Evolutionary conservation across 176 grass and related monocot species (phyloP), one percentile per base, ranked within the genome.

Genomic region (Oryza coarctata): DNA sequence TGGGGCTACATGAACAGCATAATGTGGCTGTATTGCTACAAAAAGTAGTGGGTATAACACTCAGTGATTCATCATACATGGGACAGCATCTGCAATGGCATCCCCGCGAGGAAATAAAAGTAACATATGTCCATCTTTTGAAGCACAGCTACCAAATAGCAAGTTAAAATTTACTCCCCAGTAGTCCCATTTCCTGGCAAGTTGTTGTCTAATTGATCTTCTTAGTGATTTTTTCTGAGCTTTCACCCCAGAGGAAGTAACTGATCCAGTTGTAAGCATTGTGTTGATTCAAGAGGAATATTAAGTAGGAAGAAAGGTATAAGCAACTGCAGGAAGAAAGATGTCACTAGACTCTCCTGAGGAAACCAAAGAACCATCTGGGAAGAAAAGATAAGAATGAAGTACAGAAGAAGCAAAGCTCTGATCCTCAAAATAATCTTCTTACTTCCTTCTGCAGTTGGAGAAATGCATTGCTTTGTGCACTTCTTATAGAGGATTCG

Each of bases 371-470:
- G 77, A 83, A 81, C 84, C 83, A 78, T 79, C 49, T 28, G 83
- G 35, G 88, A 90, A 86, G 88, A 63, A 57, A 90, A 83, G 88
- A 73, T 17, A 90, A 38, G 88, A 79, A 86, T 90, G 88, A 90
- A 83, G 88, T 90, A 23, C 45, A 74, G n/a, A 86, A 36, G 44
- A 90, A 90, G 88, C 72, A 82, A 90, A 73, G 67, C 68, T 61
- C 67, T 73, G 73, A 60, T 11, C 47, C 55, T 70, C 65, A 35
- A 82, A 20, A n/a, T 77, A 66, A 73, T 77, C 82, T 66, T 62
- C 44, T 12, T 60, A 31, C 39, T 64, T 27, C 41, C 65, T 15
- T 89, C 35, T 31, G 29, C 74, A 78, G 74, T 39, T 62, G 28
- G 60, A 39, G 58, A 49, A 61, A 78, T 45, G n/a, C 36, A 38